A percentile compares a stretch with the other conserved stretches of the same genome.
These are phyloP conservation scores for Vitis labrusca DNA, from an alignment of 164 flowering plant genomes.

Conservation along the genomic window DNA sequence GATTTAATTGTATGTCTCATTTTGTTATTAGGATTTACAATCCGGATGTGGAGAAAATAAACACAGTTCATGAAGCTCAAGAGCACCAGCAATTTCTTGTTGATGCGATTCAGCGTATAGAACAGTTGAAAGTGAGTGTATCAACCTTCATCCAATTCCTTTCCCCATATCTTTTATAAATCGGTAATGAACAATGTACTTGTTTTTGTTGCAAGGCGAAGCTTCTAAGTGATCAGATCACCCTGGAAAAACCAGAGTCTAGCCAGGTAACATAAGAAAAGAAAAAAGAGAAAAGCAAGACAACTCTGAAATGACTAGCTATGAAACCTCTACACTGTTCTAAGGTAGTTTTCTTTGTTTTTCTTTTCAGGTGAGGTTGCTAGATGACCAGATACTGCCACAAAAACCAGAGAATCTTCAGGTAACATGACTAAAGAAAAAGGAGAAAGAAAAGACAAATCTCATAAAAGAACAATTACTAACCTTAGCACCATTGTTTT, in stretches of 20 bases:
- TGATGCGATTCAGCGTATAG: slow-evolving; percentile 3
- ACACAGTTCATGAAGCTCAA: slow-evolving; percentile 2
- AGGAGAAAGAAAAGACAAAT: no score
- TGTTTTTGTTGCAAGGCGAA: background rate
- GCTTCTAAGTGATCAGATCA: background rate
- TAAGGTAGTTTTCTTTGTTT: background rate
- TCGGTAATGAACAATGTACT: background rate
- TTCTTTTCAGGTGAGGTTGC: no score
- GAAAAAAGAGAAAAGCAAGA: background rate
- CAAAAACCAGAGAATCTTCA: no score
- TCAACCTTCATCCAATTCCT: background rate
- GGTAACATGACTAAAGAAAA: no score
- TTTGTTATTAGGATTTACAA: slow-evolving; percentile 1
- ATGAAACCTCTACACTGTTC: background rate
- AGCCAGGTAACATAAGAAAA: background rate
- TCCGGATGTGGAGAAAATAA: background rate
- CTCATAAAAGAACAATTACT: no score
- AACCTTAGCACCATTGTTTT: no score
- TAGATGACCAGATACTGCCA: no score
- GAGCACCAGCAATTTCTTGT: background rate
- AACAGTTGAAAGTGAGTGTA: slow-evolving; percentile 10
- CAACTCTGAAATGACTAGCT: background rate
- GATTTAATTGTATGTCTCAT: background rate
- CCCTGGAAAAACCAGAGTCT: background rate
- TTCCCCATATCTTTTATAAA: background rate